Base-by-base conservation (phyloP, 257 asterid species). In the Oldenlandia corymbosa region DNA sequence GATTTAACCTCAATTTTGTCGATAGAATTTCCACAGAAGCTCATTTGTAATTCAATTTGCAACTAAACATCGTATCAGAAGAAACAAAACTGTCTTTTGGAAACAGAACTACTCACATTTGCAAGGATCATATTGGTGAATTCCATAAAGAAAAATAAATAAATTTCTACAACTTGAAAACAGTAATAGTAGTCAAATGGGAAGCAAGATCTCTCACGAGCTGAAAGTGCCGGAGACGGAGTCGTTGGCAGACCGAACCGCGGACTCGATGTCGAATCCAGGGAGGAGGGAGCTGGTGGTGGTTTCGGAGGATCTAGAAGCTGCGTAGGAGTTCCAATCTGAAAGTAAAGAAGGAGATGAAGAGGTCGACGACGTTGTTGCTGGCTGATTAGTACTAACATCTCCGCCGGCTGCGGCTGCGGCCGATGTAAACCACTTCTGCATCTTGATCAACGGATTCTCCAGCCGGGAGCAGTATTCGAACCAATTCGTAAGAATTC, bases 231-330 rank as follows among this genome's bases (percentile, higher is more conserved):
- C 92, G 62, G 96, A 84, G 30, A 88, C 88, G 81, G 95, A 84
- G 75, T 86, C 92, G 79, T 88, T 88, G 56, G 96, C 95, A 24
- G 96, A 88, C 71, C 90, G 79, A 46, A 84, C 90, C 32, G 96
- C 95, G 45, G 96, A 72, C 84, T 88, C 96, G 68, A 88, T 73
- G 67, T 88, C 96, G 75, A 88, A 84, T 12, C 73, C 86, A 36
- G 85, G 82, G 63, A 77, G 77, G 36, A 88, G 79, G 28, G 92
- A 71, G 69, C 81, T 73, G 73, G 74, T 75, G 64, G 79, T 62
- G 43, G 75, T 84, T 10, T 81, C 88, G 62, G 95, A 72, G 45
- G 88, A 64, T 82, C 80, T 79, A 14, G 83, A 62, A 39, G 95
- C 77, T 20, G 94, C 78, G 67, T 88, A 88, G 1, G 95, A 88